phyloP scores from a whole-genome alignment of 805 yeast species.

The Monosporozyma yasuniensis region DNA sequence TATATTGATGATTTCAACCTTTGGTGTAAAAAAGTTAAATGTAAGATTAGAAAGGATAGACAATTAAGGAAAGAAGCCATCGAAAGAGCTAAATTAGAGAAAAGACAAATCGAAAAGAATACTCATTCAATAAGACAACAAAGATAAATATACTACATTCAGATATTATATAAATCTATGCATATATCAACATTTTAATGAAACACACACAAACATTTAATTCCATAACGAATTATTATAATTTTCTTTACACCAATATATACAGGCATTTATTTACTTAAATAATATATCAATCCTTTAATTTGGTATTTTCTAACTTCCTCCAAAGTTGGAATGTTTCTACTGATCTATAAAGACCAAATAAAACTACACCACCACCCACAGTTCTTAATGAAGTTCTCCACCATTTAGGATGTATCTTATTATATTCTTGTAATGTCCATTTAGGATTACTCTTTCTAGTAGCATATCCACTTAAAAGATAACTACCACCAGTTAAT shows the following conservation, averaged over 20 bases:
- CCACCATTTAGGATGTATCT: conserved; percentile 53
- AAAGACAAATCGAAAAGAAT: conserved; percentile 17
- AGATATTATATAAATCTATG: too few relatives aligned
- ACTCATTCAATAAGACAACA: too few relatives aligned
- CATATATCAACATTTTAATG: neutral
- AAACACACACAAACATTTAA: too few relatives aligned
- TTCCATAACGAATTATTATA: too few relatives aligned
- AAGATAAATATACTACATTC: too few relatives aligned
- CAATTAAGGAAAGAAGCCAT: conserved; percentile 25
- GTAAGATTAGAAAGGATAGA: conserved; percentile 25
- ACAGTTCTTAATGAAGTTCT: conserved; percentile 40
- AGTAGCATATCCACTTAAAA: conserved; percentile 49
- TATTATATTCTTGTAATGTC: conserved; percentile 27
- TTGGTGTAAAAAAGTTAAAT: conserved; percentile 34
- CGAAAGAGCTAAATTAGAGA: conserved; percentile 25
- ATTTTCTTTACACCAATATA: neutral
- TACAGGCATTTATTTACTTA: too few relatives aligned
- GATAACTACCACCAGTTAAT: conserved; percentile 53
- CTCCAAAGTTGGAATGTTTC: conserved; percentile 29
- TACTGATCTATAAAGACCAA: conserved; percentile 55
- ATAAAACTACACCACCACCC: conserved; percentile 46
- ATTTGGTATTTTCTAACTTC: neutral
- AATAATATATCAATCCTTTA: too few relatives aligned
- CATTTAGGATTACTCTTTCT: conserved; percentile 36
- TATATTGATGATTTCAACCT: conserved; percentile 30